These are phyloP conservation scores for Telfairia occidentalis DNA, from an alignment of 331 rosid species.

Conservation along the genomic window DNA sequence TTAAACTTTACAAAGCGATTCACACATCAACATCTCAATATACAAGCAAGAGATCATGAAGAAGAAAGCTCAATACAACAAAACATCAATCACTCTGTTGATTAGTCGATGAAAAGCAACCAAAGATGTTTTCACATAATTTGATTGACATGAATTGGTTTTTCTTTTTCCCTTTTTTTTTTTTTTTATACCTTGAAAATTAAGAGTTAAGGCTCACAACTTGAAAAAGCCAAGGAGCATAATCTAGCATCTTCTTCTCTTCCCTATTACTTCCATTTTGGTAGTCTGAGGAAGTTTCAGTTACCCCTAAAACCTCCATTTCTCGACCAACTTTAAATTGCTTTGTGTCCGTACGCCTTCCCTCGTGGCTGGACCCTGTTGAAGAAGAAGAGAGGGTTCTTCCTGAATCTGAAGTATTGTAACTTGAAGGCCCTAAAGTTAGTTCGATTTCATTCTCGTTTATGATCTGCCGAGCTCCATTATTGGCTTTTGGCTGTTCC, in stretches of 20 bases:
- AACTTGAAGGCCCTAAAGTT: conserved; percentile 68
- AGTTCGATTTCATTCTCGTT: conserved; percentile 60
- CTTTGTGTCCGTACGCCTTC: conserved; percentile 15
- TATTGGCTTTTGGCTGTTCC: conserved; percentile 32
- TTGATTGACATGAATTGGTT: conserved; percentile 8
- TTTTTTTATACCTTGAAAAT: conserved; percentile 3
- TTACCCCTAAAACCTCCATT: conserved; percentile 23
- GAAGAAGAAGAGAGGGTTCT: conserved; percentile 66
- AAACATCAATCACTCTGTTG: conserved; percentile 31
- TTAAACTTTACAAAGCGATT: conserved; percentile 32
- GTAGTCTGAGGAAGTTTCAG: conserved; percentile 22
- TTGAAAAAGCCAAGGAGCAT: conserved; percentile 54
- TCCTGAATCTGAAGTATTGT: conserved; percentile 43
- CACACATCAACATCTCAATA: conserved; percentile 29
- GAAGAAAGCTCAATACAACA: neutral
- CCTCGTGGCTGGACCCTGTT: conserved; percentile 45
- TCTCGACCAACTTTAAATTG: conserved; percentile 23
- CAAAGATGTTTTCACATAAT: conserved; percentile 21
- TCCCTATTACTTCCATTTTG: conserved; percentile 28
- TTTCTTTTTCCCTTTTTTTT: neutral
- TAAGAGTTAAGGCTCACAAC: conserved; percentile 54
- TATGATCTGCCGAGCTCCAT: conserved; percentile 33
- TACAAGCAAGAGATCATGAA: conserved; percentile 12
- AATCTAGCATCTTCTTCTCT: conserved; percentile 42
- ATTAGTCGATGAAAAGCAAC: conserved; percentile 29